Evolutionary conservation across 2,329 filamentous ascomycete genomes (phyloP), one percentile per base, ranked within the genome.

Genomic region (Fusarium sp.): DNA sequence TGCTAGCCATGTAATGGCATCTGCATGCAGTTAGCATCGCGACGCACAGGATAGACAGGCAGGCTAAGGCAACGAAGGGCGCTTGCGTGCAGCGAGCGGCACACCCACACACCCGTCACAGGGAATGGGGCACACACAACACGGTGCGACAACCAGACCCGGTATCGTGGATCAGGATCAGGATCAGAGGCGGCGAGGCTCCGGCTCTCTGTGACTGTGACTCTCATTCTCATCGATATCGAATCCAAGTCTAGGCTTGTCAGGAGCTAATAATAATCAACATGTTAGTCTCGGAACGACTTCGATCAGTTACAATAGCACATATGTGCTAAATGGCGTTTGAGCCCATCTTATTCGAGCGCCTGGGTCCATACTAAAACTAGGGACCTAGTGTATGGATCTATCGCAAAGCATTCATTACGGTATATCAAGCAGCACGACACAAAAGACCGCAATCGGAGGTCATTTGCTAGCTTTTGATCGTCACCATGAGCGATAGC

Each of bases 131-230:
- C 57, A 39, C 59, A 47, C 54, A 56, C 49, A 69, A 62, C 72
- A 74, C 70, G 67, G 70, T 74, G 72, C 68, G 65, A 74, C 72
- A 71, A 36, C 53, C 59, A 73, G 72, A 73, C 72, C 72, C 72
- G 61, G 56, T 68, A 60, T 73, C 59, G 57, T 52, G 72, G 72
- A 68, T 69, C 59, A 44, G 62, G 62, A 62, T 28, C 26, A 28
- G 26, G 28, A 31, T 72, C 65, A 51, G 57, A 69, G 67, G 59
- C 56, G 52, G 40, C 62, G 59, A 61, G 61, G 60, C 58, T 59
- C 66, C 7, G 24, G 7, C 24, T 67, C 45, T 31, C 11, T 17
- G 38, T 43, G 39, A 61, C 39, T 38, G 33, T 22, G 46, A 38
- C 42, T 49, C 9, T 31, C 28, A 31, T 31, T 31, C 13, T 24